Evolutionary conservation across 768 basidiomycete species (phyloP).

Genomic region (Crepidotus variabilis): DNA sequence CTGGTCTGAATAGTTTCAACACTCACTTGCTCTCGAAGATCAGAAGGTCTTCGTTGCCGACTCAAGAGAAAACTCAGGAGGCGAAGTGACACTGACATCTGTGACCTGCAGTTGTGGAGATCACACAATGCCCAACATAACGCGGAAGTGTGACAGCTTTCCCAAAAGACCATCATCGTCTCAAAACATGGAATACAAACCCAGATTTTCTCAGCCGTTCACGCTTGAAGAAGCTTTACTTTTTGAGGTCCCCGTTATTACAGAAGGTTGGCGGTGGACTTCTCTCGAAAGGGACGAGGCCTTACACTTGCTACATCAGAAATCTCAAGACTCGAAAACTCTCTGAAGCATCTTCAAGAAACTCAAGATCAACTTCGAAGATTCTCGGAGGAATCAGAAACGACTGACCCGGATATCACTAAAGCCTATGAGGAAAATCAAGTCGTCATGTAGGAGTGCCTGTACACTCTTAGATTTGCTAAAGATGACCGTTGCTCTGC

Average conservation of each 20-base stretch:
- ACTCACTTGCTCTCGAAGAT: too few relatives aligned
- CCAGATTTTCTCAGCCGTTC: slow-evolving; percentile 74
- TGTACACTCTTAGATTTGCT: slow-evolving; percentile 1
- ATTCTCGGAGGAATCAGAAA: slow-evolving; percentile 33
- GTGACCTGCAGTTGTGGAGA: too few relatives aligned
- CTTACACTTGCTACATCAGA: slow-evolving; percentile 37
- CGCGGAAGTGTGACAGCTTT: too few relatives aligned
- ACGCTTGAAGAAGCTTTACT: slow-evolving; percentile 58
- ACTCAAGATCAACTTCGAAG: slow-evolving; percentile 60
- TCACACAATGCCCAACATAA: too few relatives aligned
- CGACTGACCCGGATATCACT: slow-evolving; percentile 52
- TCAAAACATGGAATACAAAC: slow-evolving; percentile 60
- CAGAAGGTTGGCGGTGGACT: slow-evolving; percentile 50
- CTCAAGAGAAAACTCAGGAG: too few relatives aligned
- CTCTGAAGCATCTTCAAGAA: slow-evolving; percentile 53
- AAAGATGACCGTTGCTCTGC: slow-evolving; percentile 4
- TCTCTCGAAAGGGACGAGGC: neutral
- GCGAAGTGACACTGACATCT: too few relatives aligned
- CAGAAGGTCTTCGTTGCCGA: too few relatives aligned
- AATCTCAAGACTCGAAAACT: slow-evolving; percentile 72
- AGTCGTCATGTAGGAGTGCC: slow-evolving; percentile 53
- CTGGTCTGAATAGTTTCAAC: too few relatives aligned
- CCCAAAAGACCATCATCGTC: too few relatives aligned
- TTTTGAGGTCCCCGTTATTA: slow-evolving; percentile 64
- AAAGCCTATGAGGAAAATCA: slow-evolving; percentile 71